A percentile compares a stretch with the other conserved stretches of the same genome.
Evolutionary conservation across 78 protist species (phyloP).

Genomic region (Trichosphaerium sp.): DNA sequence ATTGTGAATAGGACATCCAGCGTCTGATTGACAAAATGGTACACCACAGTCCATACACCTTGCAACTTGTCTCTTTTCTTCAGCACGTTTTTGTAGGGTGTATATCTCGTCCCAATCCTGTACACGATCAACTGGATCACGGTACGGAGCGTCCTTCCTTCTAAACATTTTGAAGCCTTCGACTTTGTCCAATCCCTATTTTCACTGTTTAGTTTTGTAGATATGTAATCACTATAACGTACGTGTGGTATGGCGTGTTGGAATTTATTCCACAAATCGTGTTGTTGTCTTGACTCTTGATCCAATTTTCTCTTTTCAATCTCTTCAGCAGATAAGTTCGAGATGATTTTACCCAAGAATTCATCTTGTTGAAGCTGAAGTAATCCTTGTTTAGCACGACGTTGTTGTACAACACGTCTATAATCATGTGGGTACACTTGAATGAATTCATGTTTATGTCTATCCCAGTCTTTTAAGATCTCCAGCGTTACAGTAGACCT

Average conservation of each 20-base stretch:
- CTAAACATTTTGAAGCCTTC: slow-evolving; percentile 58
- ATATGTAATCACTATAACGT: not conserved
- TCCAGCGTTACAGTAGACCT: slow-evolving; percentile 22
- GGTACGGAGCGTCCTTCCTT: slow-evolving; percentile 36
- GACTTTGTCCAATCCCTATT: slow-evolving; percentile 34
- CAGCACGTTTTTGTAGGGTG: not conserved
- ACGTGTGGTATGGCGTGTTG: not conserved
- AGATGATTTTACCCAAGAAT: not conserved
- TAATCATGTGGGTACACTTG: slow-evolving; percentile 54
- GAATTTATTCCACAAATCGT: not conserved
- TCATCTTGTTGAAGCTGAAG: too few relatives aligned
- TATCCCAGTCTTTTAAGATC: slow-evolving; percentile 27
- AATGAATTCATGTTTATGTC: slow-evolving; percentile 1
- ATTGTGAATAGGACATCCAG: slow-evolving; percentile 78
- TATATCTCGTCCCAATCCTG: slow-evolving; percentile 50
- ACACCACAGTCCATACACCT: slow-evolving; percentile 90
- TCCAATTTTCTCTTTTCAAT: not conserved
- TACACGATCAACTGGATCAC: slow-evolving; percentile 47
- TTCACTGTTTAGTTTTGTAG: not conserved
- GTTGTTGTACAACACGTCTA: slow-evolving; percentile 16
- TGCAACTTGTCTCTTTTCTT: slow-evolving; percentile 37
- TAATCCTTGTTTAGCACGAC: too few relatives aligned
- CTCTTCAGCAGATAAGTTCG: not conserved
- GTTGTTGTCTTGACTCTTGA: not conserved
- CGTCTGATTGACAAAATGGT: slow-evolving; percentile 67